Base-by-base conservation (phyloP, 2,329 filamentous ascomycete species). In the Curvularia lunata region DNA sequence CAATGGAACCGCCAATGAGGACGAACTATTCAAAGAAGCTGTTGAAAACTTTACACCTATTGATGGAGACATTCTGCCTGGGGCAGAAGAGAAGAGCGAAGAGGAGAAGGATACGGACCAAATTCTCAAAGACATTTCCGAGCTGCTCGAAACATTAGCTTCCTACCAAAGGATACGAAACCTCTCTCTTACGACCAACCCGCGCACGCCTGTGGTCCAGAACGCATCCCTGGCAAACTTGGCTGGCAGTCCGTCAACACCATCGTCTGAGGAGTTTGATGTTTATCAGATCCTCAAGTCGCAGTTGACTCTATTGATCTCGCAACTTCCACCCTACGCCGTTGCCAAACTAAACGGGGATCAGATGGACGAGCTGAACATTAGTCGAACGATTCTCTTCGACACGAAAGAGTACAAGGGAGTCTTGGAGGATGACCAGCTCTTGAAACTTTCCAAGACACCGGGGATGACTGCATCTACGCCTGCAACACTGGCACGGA, bases 261-360 rank as follows among this genome's bases (percentile, higher is more conserved):
- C 91, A 8, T 87, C 88, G 0, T 77, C 81, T 18, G 81, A 83
- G 28, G 86, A 89, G 65, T 74, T 81, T 37, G 79, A 80, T 38
- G 79, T 85, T 0, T 96, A 96, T 72, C 84, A 91, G 62, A 84
- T 88, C 25, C 82, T 97, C 51, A 92, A 90, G 72, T 85, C 88
- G 4, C 91, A 93, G 71, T 80, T 97, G 19, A 81, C 86, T 0
- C 80, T 92, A 28, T 86, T 96, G 61, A 85, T 96, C 59, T 84
- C 89, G 63, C 86, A 85, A 38, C 79, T 97, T 10, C 92, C 92
- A 1, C 92, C 92, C 1, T 95, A 92, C 71, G 91, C 90, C 1
- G 90, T 97, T 23, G 88, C 92, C 5, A 94, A 95, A 69, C 81
- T 97, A 60, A 89, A 96, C 68, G 92, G 92, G 9, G 90, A 96